Percentiles rank a stretch among this genome's conserved stretches.
phyloP scores from a whole-genome alignment of 345 rosid species.

The Camelina sativa region DNA sequence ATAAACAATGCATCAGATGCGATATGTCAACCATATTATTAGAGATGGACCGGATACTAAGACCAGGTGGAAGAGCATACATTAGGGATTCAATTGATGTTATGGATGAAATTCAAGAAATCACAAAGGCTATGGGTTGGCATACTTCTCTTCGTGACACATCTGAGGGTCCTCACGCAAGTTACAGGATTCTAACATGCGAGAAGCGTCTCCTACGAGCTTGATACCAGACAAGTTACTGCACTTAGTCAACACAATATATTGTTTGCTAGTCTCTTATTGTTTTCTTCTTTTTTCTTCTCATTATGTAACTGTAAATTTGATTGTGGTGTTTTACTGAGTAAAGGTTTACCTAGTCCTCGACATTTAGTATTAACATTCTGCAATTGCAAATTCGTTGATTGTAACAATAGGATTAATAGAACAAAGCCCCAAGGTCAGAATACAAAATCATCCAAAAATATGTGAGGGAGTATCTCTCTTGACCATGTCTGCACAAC shows the following conservation, averaged over 20 bases:
- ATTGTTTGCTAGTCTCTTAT: constrained; percentile 32
- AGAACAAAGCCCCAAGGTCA: background rate
- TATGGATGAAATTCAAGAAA: constrained; percentile 81
- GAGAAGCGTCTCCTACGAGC: constrained; percentile 67
- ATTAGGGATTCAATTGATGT: constrained; percentile 80
- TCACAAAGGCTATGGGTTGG: constrained; percentile 92
- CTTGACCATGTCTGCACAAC: constrained; percentile 25
- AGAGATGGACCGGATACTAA: constrained; percentile 95
- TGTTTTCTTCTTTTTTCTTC: background rate
- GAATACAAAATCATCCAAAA: constrained; percentile 26
- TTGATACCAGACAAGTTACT: constrained; percentile 21
- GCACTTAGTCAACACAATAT: constrained; percentile 23
- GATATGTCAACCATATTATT: constrained; percentile 88
- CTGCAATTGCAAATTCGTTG: constrained; percentile 24
- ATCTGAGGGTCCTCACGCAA: constrained; percentile 93
- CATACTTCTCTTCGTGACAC: constrained; percentile 66
- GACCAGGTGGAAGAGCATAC: constrained; percentile 93
- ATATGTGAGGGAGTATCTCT: constrained; percentile 6
- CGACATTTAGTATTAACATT: background rate
- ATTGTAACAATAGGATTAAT: constrained; percentile 20
- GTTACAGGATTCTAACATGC: constrained; percentile 79
- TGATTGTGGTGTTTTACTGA: constrained; percentile 33
- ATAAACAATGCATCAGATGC: constrained; percentile 61
- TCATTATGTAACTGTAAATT: constrained; percentile 42
- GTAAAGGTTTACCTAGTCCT: constrained; percentile 20